Evolutionary conservation across 1,139 yeast genomes (phyloP).

Genomic region (Wickerhamomyces sp.): DNA sequence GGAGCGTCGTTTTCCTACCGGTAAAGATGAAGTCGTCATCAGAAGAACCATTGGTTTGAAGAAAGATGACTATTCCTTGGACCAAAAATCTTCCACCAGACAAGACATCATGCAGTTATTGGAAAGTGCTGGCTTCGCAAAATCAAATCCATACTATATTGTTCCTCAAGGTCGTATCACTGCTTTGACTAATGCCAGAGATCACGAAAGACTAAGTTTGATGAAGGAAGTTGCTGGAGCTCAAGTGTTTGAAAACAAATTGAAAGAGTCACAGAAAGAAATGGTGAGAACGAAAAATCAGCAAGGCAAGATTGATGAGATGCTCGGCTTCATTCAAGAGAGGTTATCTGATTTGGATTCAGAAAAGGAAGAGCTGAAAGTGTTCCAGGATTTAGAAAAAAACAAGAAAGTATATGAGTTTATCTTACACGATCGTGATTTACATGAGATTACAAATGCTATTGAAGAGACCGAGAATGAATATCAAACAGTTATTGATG

Average conservation of each 20-base stretch:
- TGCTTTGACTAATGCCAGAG: constrained; percentile 82
- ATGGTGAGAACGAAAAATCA: constrained; percentile 71
- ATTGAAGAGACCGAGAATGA: constrained; percentile 60
- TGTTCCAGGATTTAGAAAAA: constrained; percentile 63
- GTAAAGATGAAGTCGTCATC: constrained; percentile 61
- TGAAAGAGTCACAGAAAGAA: constrained; percentile 74
- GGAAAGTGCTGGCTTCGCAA: constrained; percentile 90
- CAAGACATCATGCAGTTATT: constrained; percentile 77
- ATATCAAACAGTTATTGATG: constrained; percentile 46
- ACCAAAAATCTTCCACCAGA: constrained; percentile 65
- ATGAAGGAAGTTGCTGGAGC: constrained; percentile 96
- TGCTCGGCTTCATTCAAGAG: constrained; percentile 63
- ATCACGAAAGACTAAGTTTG: constrained; percentile 68
- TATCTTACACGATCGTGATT: constrained; percentile 73
- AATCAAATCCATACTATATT: constrained; percentile 89
- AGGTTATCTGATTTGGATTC: constrained; percentile 73
- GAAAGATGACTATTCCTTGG: constrained; percentile 69
- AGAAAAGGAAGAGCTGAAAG: constrained; percentile 72
- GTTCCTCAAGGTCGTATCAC: constrained; percentile 96
- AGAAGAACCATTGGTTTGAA: constrained; percentile 89
- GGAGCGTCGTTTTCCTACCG: constrained; percentile 57
- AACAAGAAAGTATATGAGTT: constrained; percentile 70
- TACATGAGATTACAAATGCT: constrained; percentile 52
- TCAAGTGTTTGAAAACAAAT: constrained; percentile 76
- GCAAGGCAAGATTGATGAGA: constrained; percentile 69